Conservation (phyloP, 148 eudicot species). For the Agrostemma githago region DNA sequence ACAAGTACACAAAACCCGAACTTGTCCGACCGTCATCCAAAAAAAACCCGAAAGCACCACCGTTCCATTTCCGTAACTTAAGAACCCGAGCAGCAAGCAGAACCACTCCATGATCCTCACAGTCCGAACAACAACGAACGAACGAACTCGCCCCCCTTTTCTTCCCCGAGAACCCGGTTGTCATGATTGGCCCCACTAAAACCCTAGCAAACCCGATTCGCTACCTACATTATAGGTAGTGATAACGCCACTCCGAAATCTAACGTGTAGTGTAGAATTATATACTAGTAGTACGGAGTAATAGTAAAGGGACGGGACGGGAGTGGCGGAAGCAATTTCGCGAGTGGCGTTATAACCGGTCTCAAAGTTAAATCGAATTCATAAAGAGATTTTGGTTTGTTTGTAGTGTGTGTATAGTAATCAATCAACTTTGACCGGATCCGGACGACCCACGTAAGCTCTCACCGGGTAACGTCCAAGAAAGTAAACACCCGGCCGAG, state of each 20-base stretch:
- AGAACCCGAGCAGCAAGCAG: slow-evolving; percentile 21
- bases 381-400: neutral
- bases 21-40: neutral
- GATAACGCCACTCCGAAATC: too few species aligned
- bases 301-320: too few species aligned
- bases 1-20: too few species aligned
- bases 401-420: too few species aligned
- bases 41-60: slow-evolving; percentile 18
- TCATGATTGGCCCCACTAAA: slow-evolving; percentile 26
- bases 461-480: slow-evolving; percentile 90
- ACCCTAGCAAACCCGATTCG: slow-evolving; percentile 17
- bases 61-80: slow-evolving; percentile 14
- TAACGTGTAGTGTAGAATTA: too few species aligned
- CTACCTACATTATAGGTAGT: slow-evolving; percentile 6
- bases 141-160: neutral
- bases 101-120: slow-evolving; percentile 23
- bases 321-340: too few species aligned
- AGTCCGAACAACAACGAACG: slow-evolving; percentile 7
- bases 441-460: slow-evolving; percentile 56
- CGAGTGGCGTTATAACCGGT: neutral
- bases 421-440: slow-evolving; percentile 52
- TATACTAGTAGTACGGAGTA: too few species aligned
- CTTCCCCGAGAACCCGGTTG: slow-evolving; percentile 44
- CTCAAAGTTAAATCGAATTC: neutral
- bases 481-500: slow-evolving; percentile 69